Evolutionary conservation across 306 rosid species (phyloP).

Genomic region (Rosa chinensis): DNA sequence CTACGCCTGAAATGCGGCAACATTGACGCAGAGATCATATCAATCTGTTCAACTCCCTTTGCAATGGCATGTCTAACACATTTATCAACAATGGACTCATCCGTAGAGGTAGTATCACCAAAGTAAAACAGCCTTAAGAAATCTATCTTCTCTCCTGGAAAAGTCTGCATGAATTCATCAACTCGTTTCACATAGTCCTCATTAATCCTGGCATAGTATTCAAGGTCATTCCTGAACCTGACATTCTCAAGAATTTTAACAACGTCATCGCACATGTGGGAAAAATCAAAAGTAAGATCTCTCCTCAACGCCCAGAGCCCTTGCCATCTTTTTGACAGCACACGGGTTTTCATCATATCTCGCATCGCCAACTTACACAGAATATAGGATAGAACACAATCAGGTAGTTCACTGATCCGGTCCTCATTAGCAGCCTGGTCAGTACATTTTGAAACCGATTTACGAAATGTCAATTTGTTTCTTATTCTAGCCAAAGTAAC

Average conservation of each 20-base stretch:
- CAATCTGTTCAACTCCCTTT: background rate
- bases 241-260: background rate
- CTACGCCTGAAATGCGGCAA: background rate
- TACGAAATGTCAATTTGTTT: background rate
- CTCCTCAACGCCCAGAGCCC: background rate
- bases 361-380: background rate
- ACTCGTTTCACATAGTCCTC: constrained; percentile 3
- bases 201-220: background rate
- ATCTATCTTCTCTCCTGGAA: background rate
- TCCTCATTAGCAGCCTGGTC: background rate
- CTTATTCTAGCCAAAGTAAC: background rate
- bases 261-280: background rate
- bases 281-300: background rate
- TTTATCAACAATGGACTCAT: background rate
- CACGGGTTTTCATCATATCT: background rate
- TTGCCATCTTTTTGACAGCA: background rate
- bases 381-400: background rate
- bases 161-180: background rate
- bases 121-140: background rate
- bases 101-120: background rate
- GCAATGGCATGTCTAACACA: background rate
- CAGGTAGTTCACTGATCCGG: background rate
- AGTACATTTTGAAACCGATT: background rate
- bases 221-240: background rate
- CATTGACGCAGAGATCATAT: background rate